Base-by-base conservation (phyloP, 257 asterid genomes). In the Fraxinus americana region DNA sequence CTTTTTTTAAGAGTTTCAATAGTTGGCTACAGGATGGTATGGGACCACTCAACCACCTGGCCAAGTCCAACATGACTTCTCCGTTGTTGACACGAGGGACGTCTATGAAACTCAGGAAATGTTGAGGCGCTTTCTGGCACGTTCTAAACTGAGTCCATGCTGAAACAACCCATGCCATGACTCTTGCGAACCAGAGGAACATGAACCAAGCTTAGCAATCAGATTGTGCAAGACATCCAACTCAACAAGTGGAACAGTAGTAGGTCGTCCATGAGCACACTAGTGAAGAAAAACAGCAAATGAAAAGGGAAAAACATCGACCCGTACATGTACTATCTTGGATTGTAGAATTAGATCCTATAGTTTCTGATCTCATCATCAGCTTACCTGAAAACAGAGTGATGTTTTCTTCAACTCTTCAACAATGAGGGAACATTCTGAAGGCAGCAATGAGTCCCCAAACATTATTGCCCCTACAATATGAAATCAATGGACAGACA, bases 211-310 rank as follows among this genome's bases (percentile, higher is more conserved):
- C 85, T 87, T 93, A 27, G 78, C 82, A 63, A 91, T 88, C 84
- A 87, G 89, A 48, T 80, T 77, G 72, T 78, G 96, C 90, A 94
- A 85, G 68, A 85, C 66, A 38, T 83, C 89, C 84, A 94, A 80
- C 88, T 90, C 82, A 79, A 93, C 92, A 21, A 94, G 92, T 69
- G 99, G 98, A 48, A 90, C 97, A 29, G 92, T 94, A 17, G 99
- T 94, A 34, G 99, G 99, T 71, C 99, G 92, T 78, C 99, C 99
- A 73, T 94, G 99, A 78, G 99, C 99, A 89, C 99, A 94, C 99
- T 94, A 82, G 71, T 57, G 30, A 81, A 79, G 70, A 61, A 79
- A 79, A 82, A 16, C 48, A 34, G 70, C 34, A 16, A 17, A 70
- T 34, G 29, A 72, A 70, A 23, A 63, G 7, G 81, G 79, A 72